phyloP scores from a whole-genome alignment of 768 basidiomycete genomes.

The Hericium coralloides region DNA sequence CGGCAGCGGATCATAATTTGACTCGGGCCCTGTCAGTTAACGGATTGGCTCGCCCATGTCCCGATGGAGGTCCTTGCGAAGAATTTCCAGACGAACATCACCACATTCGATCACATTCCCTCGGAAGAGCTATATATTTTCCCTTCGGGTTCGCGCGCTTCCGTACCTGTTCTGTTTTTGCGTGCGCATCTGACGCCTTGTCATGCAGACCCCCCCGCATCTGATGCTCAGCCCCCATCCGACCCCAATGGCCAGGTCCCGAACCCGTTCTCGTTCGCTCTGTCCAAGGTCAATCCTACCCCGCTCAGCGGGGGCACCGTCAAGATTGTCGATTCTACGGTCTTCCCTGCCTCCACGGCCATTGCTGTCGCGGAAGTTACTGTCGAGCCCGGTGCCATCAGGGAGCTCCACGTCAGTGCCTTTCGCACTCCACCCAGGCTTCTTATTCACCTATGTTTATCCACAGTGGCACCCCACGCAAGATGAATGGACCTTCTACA shows the following conservation, averaged over 20 bases:
- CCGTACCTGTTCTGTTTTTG: not conserved
- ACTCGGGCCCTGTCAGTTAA: slow-evolving; percentile 16
- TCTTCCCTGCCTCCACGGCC: slow-evolving; percentile 41
- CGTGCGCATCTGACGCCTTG: not conserved
- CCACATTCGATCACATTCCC: slow-evolving; percentile 23
- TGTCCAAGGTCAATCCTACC: slow-evolving; percentile 38
- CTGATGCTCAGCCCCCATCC: slow-evolving; percentile 25
- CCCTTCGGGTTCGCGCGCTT: slow-evolving; percentile 15
- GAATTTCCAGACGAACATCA: slow-evolving; percentile 22
- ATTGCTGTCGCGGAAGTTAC: slow-evolving; percentile 51
- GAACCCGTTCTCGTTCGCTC: slow-evolving; percentile 36
- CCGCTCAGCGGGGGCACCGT: slow-evolving; percentile 32
- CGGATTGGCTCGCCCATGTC: slow-evolving; percentile 23
- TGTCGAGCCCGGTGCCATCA: slow-evolving; percentile 47
- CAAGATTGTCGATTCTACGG: slow-evolving; percentile 37
- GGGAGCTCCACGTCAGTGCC: slow-evolving; percentile 46
- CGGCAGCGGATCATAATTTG: not conserved
- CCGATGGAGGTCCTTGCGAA: slow-evolving; percentile 31
- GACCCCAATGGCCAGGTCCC: slow-evolving; percentile 39
- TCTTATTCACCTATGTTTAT: not conserved
- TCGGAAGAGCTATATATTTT: slow-evolving; percentile 23
- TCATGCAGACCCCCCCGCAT: slow-evolving; percentile 17
- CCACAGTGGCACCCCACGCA: slow-evolving; percentile 61
- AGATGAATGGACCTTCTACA: slow-evolving; percentile 53
- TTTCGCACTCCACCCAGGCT: not conserved